These are phyloP conservation scores for Pichia sp. DNA, from an alignment of 1,139 yeast species.

Conservation along the genomic window DNA sequence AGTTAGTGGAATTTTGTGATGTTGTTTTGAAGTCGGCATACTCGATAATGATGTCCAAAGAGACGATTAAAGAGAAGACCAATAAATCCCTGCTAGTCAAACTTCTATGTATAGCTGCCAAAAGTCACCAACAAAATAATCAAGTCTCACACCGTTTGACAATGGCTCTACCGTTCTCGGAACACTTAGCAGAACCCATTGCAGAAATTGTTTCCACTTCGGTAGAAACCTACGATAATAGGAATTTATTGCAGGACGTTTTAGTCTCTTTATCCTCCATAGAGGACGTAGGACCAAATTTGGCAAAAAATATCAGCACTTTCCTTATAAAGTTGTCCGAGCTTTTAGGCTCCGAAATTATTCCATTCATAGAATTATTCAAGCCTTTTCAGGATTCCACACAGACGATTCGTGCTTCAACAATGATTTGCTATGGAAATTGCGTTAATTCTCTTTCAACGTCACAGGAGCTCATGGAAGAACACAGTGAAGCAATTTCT, in stretches of 20 bases:
- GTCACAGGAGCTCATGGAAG: constrained; percentile 49
- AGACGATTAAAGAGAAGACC: constrained; percentile 15
- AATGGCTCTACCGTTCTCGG: constrained; percentile 28
- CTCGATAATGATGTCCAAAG: constrained; percentile 12
- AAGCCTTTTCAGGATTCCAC: constrained; percentile 12
- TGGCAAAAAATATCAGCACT: constrained; percentile 21
- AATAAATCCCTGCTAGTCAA: constrained; percentile 10
- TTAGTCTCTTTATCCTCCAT: constrained; percentile 1
- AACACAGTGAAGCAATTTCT: constrained; percentile 51
- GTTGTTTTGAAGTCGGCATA: constrained; percentile 13
- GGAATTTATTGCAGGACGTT: constrained; percentile 11
- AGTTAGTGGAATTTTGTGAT: constrained; percentile 17
- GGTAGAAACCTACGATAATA: constrained; percentile 14
- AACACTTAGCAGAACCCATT: constrained; percentile 18
- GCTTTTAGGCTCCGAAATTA: constrained; percentile 62
- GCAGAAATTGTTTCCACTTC: constrained; percentile 18
- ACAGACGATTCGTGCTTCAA: constrained; percentile 72
- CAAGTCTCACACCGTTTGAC: constrained; percentile 40
- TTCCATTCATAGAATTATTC: constrained; percentile 49
- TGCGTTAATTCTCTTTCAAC: constrained; percentile 52
- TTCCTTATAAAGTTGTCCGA: constrained; percentile 73
- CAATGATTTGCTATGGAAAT: constrained; percentile 86
- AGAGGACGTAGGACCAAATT: constrained; percentile 5
- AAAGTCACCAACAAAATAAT: constrained; percentile 17
- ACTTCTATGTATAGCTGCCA: constrained; percentile 16